Percentiles rank a stretch among this genome's conserved stretches.
Evolutionary conservation across 129 eudicot species (phyloP).

Genomic region (Pseudognaphalium luteoalbum): DNA sequence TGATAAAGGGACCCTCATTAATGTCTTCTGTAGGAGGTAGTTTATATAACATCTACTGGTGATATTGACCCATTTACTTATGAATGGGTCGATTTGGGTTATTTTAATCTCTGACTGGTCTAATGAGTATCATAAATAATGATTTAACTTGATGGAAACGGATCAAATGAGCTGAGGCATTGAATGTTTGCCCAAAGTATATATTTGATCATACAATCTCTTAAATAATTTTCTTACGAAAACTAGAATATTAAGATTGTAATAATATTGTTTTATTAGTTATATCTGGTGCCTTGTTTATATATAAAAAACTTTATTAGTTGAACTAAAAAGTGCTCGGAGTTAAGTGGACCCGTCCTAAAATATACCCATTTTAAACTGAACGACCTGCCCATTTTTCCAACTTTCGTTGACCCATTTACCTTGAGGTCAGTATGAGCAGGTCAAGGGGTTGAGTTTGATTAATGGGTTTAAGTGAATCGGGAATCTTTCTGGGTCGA

Average conservation of each 20-base stretch:
- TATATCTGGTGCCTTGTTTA: not conserved
- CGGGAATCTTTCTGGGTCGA: too few species aligned
- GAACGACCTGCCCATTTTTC: not conserved
- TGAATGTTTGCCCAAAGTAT: not conserved
- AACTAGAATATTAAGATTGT: not conserved
- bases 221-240: not conserved
- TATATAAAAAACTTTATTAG: not conserved
- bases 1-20: slow-evolving; percentile 46
- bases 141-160: not conserved
- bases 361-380: not conserved
- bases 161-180: not conserved
- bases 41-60: not conserved
- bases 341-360: not conserved
- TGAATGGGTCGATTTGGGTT: not conserved
- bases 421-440: not conserved
- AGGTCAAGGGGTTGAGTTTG: too few species aligned
- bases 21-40: slow-evolving; percentile 69
- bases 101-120: not conserved
- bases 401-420: slow-evolving; percentile 6
- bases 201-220: not conserved
- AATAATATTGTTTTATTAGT: not conserved
- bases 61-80: not conserved
- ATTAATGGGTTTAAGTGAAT: too few species aligned
- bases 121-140: not conserved
- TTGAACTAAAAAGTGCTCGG: not conserved